A percentile compares a stretch with the other conserved stretches of the same genome.
phyloP scores from a whole-genome alignment of 1,139 yeast species.

The Blastobotrys niveus region DNA sequence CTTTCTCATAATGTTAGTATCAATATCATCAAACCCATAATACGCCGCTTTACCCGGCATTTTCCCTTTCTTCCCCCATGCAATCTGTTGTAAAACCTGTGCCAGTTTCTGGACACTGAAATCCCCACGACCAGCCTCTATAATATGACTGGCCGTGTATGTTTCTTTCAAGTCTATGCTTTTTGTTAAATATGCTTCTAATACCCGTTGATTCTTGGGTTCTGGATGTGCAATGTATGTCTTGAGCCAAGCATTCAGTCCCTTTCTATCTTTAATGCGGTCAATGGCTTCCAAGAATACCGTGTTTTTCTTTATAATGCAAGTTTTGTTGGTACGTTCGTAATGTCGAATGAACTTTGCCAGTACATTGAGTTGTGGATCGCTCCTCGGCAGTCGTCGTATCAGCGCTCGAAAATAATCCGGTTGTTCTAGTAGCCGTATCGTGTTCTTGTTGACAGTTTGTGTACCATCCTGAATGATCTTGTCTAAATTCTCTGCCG shows the following conservation, averaged over 20 bases:
- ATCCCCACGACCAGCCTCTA: constrained; percentile 12
- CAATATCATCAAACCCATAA: constrained; percentile 15
- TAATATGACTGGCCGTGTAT: constrained; percentile 4
- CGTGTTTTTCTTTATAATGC: too few species aligned
- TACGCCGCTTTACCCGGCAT: constrained; percentile 5
- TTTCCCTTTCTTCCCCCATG: constrained; percentile 20
- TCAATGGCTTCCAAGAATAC: neutral
- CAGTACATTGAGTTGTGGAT: neutral
- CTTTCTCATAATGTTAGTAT: constrained; percentile 16
- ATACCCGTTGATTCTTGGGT: neutral
- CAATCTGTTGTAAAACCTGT: constrained; percentile 21
- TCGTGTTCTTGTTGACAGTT: neutral
- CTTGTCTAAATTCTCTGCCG: neutral
- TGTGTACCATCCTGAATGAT: neutral
- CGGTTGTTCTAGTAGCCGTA: neutral
- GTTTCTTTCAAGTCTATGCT: constrained; percentile 8
- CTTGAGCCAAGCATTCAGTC: constrained; percentile 4
- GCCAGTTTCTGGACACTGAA: constrained; percentile 15
- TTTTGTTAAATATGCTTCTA: constrained; percentile 7
- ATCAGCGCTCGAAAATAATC: neutral
- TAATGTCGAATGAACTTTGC: neutral
- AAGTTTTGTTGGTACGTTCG: neutral
- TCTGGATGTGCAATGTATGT: neutral
- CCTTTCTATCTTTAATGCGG: neutral
- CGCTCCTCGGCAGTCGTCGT: neutral